A percentile compares a stretch with the other conserved stretches of the same genome.
These are phyloP conservation scores for Deinandra increscens DNA, from an alignment of 129 eudicot genomes.

Conservation along the genomic window DNA sequence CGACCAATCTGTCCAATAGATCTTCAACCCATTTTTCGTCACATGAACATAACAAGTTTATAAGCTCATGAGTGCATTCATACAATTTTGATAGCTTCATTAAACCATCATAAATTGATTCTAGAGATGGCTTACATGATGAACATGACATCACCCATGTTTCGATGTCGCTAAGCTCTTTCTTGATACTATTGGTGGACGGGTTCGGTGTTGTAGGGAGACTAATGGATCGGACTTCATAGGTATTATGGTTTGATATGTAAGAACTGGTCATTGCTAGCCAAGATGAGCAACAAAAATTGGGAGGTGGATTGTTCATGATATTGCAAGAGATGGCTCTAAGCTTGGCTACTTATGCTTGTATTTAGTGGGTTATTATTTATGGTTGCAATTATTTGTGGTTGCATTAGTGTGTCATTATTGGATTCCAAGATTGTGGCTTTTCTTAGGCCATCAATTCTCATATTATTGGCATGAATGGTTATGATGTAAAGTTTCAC, in stretches of 20 bases:
- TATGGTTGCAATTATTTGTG: too few species aligned
- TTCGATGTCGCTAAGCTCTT: conserved; percentile 33
- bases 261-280: conserved; percentile 24
- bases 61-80: conserved; percentile 28
- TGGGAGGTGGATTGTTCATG: conserved; percentile 23
- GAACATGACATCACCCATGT: neutral
- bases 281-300: neutral
- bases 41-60: conserved; percentile 24
- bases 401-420: conserved; percentile 1
- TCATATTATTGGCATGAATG: conserved; percentile 24
- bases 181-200: conserved; percentile 19
- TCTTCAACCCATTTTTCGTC: conserved; percentile 23
- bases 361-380: too few species aligned
- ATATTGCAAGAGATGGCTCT: conserved; percentile 12
- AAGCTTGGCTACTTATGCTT: conserved; percentile 15
- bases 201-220: conserved; percentile 42
- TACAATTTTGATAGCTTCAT: conserved; percentile 31
- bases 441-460: neutral
- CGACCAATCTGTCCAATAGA: conserved; percentile 32
- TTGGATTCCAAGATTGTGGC: conserved; percentile 22
- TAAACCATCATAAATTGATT: conserved; percentile 20
- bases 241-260: neutral
- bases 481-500: neutral
- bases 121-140: conserved; percentile 9
- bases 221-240: conserved; percentile 35